These are phyloP conservation scores for Phanerochaete sordida DNA, from an alignment of 768 basidiomycete species.

Conservation along the genomic window DNA sequence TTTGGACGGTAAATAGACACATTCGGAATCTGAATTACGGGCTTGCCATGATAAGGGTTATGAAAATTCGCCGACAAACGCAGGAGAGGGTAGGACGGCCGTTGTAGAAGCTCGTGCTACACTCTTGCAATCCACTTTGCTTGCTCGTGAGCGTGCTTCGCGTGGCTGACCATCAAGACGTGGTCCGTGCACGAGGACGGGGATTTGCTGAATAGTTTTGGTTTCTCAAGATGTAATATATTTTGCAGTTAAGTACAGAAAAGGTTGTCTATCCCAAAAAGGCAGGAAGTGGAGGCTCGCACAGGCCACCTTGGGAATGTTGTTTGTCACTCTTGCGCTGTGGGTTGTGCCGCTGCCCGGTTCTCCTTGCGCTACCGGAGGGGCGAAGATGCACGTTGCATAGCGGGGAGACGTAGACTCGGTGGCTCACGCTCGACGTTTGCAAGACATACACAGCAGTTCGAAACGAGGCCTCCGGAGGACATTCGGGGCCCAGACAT, in stretches of 20 bases:
- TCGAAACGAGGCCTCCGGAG: neutral
- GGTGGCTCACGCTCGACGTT: neutral
- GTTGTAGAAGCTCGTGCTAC: neutral
- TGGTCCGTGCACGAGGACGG: neutral
- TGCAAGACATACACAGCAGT: neutral
- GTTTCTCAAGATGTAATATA: neutral
- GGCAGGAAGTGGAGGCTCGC: neutral
- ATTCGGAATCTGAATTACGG: constrained; percentile 12
- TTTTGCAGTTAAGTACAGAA: neutral
- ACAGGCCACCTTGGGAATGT: constrained; percentile 4
- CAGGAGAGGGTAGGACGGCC: neutral
- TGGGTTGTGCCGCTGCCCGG: neutral
- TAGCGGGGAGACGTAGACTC: neutral
- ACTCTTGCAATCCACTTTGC: neutral
- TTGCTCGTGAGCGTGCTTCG: neutral
- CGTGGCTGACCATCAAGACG: neutral
- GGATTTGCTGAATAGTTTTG: neutral
- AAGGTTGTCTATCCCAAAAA: neutral
- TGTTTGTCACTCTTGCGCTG: neutral
- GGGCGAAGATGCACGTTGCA: neutral
- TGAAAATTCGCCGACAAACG: neutral
- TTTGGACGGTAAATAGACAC: constrained; percentile 18
- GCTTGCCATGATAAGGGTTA: constrained; percentile 2
- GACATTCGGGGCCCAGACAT: neutral
- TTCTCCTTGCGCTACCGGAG: neutral